These are phyloP conservation scores for Hemerocallis citrina DNA, from an alignment of 106 monocot species.

Conservation along the genomic window DNA sequence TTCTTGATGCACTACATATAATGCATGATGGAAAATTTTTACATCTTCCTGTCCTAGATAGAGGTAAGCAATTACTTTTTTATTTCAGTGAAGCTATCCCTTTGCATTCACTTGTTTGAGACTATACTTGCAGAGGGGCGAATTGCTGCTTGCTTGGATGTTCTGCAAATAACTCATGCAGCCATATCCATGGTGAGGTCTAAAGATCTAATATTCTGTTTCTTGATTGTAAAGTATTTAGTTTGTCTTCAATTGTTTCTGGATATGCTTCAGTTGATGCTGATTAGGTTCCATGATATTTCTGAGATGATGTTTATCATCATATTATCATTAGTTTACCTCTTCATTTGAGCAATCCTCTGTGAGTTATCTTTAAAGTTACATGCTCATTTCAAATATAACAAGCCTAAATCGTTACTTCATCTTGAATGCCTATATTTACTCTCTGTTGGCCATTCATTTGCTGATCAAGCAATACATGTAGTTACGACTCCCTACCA, in stretches of 20 bases:
- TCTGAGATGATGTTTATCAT: background rate
- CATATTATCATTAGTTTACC: no score
- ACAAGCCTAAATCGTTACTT: no score
- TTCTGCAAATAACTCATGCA: conserved; percentile 85
- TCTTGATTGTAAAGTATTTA: background rate
- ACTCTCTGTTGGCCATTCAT: background rate
- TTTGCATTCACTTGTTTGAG: conserved; percentile 3
- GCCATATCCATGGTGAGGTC: conserved; percentile 77
- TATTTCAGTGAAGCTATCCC: background rate
- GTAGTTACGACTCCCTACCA: no score
- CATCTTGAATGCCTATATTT: background rate
- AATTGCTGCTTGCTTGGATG: conserved; percentile 86
- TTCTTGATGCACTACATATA: conserved; percentile 91
- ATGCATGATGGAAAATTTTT: conserved; percentile 98
- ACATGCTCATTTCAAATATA: no score
- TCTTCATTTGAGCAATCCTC: no score
- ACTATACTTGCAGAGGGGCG: conserved; percentile 45
- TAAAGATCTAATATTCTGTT: background rate
- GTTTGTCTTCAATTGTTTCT: background rate
- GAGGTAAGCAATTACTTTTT: conserved; percentile 27
- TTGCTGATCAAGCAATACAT: no score
- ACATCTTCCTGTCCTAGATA: conserved; percentile 80
- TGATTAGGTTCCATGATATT: background rate
- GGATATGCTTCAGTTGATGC: background rate
- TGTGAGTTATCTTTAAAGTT: background rate